Base-by-base conservation (phyloP, 2,329 filamentous ascomycete genomes). In the Byssochlamys sp. region DNA sequence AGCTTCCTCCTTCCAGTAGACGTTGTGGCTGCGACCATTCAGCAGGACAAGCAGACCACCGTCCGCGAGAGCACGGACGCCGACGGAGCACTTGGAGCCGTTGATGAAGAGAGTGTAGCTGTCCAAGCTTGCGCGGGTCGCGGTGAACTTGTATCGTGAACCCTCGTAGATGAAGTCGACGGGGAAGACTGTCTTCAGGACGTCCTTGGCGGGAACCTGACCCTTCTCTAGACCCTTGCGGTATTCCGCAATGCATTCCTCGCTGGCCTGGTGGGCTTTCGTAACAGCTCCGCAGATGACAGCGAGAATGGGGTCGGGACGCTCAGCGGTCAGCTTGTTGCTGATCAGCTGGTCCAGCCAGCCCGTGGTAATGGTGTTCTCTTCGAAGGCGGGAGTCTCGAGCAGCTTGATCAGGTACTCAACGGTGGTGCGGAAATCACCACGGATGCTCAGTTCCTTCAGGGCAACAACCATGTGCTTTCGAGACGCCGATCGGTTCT, bases 1-100 rank as follows among this genome's bases (percentile, higher is more conserved):
- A 52, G 95, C 90, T 74, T 99, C 94, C 71, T 99, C 94, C 78
- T 97, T 97, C 94, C 94, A 99, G 84, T 99, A 99, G 61, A 97
- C 86, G 70, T 94, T 99, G 85, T 99, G 94, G 66, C 90, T 95
- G 74, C 90, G 90, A 60, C 94, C 94, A 68, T 88, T 87, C 50
- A 99, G 84, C 24, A 99, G 84, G 62, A 99, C 85, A 57, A 99
- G 82, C 10, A 99, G 84, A 73, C 94, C 94, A 73, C 94, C 94
- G 67, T 99, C 94, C 63, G 90, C 91, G 63, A 99, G 84, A 54
- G 91, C 88, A 66, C 94, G 89, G 56, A 99, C 89, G 68, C 92
- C 94, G 57, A 97, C 89, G 5, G 89, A 86, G 76, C 90, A 95
- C 79, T 95, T 96, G 66, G 94, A 97, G 59, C 94, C 94, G 73